A percentile compares a stretch with the other conserved stretches of the same genome.
Evolutionary conservation across 495 filamentous ascomycete species (phyloP).

Genomic region (Penicillium ucsense): DNA sequence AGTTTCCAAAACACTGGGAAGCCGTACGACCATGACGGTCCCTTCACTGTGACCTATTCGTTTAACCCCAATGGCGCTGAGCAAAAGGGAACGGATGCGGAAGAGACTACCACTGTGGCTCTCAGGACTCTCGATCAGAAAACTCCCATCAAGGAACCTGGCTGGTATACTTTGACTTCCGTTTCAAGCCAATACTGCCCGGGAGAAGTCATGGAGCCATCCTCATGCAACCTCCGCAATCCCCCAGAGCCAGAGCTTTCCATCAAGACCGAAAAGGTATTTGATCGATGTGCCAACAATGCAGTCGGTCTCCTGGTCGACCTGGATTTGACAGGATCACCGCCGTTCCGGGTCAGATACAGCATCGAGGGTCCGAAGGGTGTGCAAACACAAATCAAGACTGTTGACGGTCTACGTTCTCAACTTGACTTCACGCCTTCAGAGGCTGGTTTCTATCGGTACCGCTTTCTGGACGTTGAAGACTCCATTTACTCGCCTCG

Average conservation of each 20-base stretch:
- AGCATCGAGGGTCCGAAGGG: slow-evolving; percentile 52
- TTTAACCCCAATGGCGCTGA: slow-evolving; percentile 43
- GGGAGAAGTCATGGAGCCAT: slow-evolving; percentile 84
- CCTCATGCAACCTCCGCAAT: slow-evolving; percentile 81
- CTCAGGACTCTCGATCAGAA: slow-evolving; percentile 28
- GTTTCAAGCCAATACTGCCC: slow-evolving; percentile 70
- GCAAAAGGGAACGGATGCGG: slow-evolving; percentile 50
- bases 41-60: slow-evolving; percentile 44
- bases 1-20: slow-evolving; percentile 53
- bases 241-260: slow-evolving; percentile 76
- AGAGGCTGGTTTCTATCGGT: slow-evolving; percentile 75
- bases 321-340: slow-evolving; percentile 79
- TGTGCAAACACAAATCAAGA: slow-evolving; percentile 37
- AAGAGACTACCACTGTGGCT: slow-evolving; percentile 38
- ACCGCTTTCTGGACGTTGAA: slow-evolving; percentile 68
- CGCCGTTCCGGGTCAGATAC: slow-evolving; percentile 74
- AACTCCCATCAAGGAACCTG: slow-evolving; percentile 57
- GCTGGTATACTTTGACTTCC: slow-evolving; percentile 73
- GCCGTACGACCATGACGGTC: slow-evolving; percentile 33
- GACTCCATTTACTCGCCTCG: slow-evolving; percentile 64
- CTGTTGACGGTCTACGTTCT: slow-evolving; percentile 55
- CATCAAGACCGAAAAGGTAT: slow-evolving; percentile 66
- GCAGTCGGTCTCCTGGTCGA: slow-evolving; percentile 83
- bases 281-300: slow-evolving; percentile 88
- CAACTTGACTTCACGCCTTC: slow-evolving; percentile 78